Evolutionary conservation across 345 rosid genomes (phyloP).

Genomic region (Aquilaria yunnanensis): DNA sequence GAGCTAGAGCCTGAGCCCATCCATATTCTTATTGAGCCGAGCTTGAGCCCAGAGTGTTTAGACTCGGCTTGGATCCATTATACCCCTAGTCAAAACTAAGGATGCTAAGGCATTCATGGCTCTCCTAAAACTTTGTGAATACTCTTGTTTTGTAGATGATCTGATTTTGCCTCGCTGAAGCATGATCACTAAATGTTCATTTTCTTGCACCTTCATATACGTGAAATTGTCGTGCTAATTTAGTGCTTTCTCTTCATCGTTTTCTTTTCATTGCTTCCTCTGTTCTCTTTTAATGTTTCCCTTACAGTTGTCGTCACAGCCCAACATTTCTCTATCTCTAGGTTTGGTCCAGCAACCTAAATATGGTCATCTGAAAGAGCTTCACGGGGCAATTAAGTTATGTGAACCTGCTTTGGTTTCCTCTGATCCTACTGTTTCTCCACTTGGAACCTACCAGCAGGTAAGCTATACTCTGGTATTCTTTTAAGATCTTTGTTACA

Average conservation of each 20-base stretch:
- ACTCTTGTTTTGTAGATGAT: too few species aligned
- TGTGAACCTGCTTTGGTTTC: conserved; percentile 79
- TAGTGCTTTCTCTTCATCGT: neutral
- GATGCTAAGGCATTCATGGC: too few species aligned
- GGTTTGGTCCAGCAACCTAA: conserved; percentile 89
- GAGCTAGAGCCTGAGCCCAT: too few species aligned
- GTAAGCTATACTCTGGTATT: conserved; percentile 14
- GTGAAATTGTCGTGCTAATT: too few species aligned
- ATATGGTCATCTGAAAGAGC: conserved; percentile 82
- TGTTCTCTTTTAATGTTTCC: neutral
- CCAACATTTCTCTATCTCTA: conserved; percentile 17
- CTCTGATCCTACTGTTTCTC: conserved; percentile 63
- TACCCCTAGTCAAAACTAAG: too few species aligned
- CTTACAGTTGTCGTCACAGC: neutral
- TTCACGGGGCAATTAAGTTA: conserved; percentile 77
- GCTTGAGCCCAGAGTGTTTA: too few species aligned
- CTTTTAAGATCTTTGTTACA: neutral
- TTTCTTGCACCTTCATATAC: too few species aligned
- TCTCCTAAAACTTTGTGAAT: too few species aligned
- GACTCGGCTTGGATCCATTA: too few species aligned
- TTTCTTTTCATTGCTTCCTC: neutral
- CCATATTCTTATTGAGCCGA: too few species aligned
- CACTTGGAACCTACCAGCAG: conserved; percentile 72
- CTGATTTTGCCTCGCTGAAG: too few species aligned
- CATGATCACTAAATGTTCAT: too few species aligned